Conservation (phyloP, 2,329 filamentous ascomycete genomes). For the Akanthomyces muscarius region DNA sequence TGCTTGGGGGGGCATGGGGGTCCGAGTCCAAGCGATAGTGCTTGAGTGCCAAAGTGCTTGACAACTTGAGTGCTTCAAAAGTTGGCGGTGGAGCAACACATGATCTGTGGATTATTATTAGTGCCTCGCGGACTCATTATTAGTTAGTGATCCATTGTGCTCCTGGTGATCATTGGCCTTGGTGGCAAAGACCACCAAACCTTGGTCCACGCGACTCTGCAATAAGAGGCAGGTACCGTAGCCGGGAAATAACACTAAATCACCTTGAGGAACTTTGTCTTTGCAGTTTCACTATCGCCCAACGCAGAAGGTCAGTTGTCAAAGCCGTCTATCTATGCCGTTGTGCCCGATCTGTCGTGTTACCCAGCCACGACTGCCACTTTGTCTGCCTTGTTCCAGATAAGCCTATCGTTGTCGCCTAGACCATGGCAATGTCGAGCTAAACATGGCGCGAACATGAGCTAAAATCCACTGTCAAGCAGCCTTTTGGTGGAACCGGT, state of each 20-base stretch:
- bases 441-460: neutral
- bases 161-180: neutral
- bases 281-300: neutral
- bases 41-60: no score
- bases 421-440: neutral
- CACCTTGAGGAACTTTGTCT: neutral
- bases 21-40: neutral
- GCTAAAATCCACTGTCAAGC: neutral
- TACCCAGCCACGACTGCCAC: neutral
- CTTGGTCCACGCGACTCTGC: conserved; percentile 1
- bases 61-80: neutral
- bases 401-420: no score
- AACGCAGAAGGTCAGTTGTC: neutral
- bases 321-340: neutral
- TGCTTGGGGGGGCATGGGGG: neutral
- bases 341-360: neutral
- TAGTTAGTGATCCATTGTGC: neutral
- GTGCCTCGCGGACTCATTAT: neutral
- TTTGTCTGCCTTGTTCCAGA: neutral
- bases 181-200: neutral
- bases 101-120: neutral
- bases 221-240: neutral
- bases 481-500: neutral
- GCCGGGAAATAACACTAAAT: neutral
- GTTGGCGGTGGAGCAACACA: neutral